phyloP scores from a whole-genome alignment of 2,329 filamentous ascomycete species.

The Fusarium sarcochroum region DNA sequence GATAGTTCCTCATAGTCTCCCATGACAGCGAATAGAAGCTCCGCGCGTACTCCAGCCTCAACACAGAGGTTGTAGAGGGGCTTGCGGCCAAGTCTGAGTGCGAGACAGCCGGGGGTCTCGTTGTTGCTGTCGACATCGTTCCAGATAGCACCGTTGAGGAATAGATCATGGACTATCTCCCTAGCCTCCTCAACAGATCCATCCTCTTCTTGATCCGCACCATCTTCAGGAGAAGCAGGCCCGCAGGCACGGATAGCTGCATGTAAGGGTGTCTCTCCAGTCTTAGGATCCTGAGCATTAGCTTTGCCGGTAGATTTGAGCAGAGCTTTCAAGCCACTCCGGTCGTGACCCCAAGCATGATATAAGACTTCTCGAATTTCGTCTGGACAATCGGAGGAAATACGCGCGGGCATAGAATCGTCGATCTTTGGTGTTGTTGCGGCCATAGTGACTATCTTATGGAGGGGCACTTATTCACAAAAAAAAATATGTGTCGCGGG shows the following conservation, averaged over 20 bases:
- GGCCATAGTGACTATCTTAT: constrained; percentile 46
- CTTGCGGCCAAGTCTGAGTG: constrained; percentile 75
- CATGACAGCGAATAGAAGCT: constrained; percentile 85
- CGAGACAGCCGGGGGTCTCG: constrained; percentile 93
- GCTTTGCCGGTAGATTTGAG: constrained; percentile 74
- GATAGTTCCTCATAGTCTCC: constrained; percentile 84
- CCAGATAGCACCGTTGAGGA: constrained; percentile 95
- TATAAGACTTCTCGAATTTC: constrained; percentile 66
- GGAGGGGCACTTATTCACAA: constrained; percentile 24
- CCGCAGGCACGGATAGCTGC: constrained; percentile 86
- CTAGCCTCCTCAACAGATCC: constrained; percentile 71
- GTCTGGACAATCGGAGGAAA: constrained; percentile 66
- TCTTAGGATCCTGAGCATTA: constrained; percentile 86
- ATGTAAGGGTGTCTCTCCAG: constrained; percentile 89
- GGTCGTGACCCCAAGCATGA: constrained; percentile 72
- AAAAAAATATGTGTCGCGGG: constrained; percentile 30
- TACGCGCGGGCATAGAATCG: constrained; percentile 67
- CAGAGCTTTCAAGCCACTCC: constrained; percentile 76
- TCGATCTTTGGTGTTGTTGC: constrained; percentile 53
- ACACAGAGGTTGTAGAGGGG: constrained; percentile 87
- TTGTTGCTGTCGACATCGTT: constrained; percentile 90
- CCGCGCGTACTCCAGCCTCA: constrained; percentile 90
- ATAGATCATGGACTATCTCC: constrained; percentile 79
- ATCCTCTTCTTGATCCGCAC: constrained; percentile 56
- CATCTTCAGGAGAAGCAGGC: constrained; percentile 51